phyloP scores from a whole-genome alignment of 257 asterid species.

The Nicotiana noctiflora region DNA sequence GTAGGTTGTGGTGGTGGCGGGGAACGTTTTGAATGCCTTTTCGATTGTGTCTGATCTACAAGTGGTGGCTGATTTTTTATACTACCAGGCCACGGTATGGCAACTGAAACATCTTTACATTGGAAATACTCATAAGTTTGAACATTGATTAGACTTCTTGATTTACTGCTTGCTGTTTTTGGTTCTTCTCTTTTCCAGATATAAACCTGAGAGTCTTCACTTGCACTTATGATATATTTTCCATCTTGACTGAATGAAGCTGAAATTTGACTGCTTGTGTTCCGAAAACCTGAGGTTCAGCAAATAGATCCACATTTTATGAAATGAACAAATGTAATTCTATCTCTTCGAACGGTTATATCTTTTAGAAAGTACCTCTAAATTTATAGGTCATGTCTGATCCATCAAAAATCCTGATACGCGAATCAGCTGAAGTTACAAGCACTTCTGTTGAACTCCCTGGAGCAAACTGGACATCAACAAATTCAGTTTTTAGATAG shows the following conservation, averaged over 20 bases:
- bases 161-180: neutral
- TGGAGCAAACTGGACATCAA: conserved; percentile 14
- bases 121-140: conserved; percentile 18
- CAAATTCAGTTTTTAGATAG: neutral
- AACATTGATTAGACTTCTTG: neutral
- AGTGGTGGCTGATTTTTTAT: conserved; percentile 10
- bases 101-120: conserved; percentile 19
- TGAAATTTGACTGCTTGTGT: conserved; percentile 21
- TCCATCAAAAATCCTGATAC: conserved; percentile 21
- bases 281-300: conserved; percentile 15
- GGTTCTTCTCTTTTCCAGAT: conserved; percentile 23
- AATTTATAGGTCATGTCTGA: conserved; percentile 12
- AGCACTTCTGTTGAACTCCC: conserved; percentile 19
- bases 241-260: conserved; percentile 20
- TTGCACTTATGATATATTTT: conserved; percentile 19
- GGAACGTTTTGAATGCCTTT: conserved; percentile 4
- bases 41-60: neutral
- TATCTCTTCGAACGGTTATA: neutral
- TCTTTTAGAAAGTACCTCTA: conserved; percentile 7
- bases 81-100: conserved; percentile 12
- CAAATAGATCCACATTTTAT: neutral
- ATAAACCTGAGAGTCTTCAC: conserved; percentile 26
- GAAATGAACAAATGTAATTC: neutral
- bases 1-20: neutral
- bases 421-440: conserved; percentile 25